Conservation (phyloP, 2,329 filamentous ascomycete genomes). For the Mycogone perniciosa region DNA sequence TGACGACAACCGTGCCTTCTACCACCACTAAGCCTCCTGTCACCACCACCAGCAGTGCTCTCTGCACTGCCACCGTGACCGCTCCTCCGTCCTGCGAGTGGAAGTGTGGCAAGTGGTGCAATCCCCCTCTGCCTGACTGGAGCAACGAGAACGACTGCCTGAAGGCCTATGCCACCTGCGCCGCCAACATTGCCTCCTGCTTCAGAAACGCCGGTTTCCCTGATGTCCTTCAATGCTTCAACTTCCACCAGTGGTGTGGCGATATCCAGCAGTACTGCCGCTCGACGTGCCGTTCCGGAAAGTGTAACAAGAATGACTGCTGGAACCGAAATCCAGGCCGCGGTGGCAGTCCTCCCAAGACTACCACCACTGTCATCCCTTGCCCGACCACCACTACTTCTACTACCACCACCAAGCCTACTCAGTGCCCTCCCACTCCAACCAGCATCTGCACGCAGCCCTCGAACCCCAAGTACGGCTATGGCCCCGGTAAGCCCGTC, state of each 20-base stretch:
- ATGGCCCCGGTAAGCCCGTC: constrained; percentile 56
- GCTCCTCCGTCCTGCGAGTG: constrained; percentile 47
- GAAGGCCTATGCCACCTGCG: constrained; percentile 37
- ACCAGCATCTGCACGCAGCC: constrained; percentile 50
- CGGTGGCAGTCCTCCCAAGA: constrained; percentile 19
- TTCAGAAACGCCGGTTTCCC: constrained; percentile 47
- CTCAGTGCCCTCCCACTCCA: constrained; percentile 38
- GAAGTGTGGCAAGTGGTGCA: constrained; percentile 49
- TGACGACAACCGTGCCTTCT: constrained; percentile 19
- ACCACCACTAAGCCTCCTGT: constrained; percentile 20
- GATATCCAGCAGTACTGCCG: constrained; percentile 39
- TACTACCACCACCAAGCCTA: constrained; percentile 25
- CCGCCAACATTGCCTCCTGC: constrained; percentile 43
- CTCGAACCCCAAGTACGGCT: constrained; percentile 54
- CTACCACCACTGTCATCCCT: constrained; percentile 30
- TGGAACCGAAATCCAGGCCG: constrained; percentile 27
- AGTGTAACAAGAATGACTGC: constrained; percentile 39
- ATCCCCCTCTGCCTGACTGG: constrained; percentile 43
- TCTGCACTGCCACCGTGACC: constrained; percentile 43
- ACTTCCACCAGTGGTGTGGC: constrained; percentile 45
- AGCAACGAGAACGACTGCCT: constrained; percentile 36
- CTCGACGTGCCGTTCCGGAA: constrained; percentile 28
- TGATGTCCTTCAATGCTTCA: constrained; percentile 42
- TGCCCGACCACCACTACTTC: constrained; percentile 25
- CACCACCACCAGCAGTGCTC: constrained; percentile 30